Conservation (phyloP, 768 basidiomycete species). For the Rhodotorula babjevae region DNA sequence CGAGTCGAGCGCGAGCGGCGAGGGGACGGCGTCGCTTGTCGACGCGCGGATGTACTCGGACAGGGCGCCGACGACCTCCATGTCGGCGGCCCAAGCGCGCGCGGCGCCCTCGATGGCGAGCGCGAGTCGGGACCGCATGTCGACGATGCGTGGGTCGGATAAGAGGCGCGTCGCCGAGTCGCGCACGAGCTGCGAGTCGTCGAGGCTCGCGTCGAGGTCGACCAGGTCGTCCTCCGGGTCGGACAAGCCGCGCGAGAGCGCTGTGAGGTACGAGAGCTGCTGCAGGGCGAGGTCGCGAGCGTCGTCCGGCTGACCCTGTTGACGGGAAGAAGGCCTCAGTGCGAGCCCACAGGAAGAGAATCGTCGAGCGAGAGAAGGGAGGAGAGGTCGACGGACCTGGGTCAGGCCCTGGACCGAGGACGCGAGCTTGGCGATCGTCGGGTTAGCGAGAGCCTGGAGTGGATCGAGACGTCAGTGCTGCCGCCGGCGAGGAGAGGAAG, state of each 20-base stretch:
- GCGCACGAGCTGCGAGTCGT: conserved; percentile 39
- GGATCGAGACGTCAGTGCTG: background rate
- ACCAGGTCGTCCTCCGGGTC: conserved; percentile 50
- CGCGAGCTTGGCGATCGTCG: conserved; percentile 43
- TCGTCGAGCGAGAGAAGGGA: no score
- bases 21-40: conserved; percentile 46
- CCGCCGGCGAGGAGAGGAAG: conserved; percentile 9
- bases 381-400: background rate
- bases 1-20: conserved; percentile 49
- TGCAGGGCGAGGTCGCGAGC: conserved; percentile 44
- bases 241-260: conserved; percentile 49
- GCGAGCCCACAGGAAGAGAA: background rate
- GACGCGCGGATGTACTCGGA: conserved; percentile 47
- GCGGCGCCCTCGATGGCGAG: conserved; percentile 43
- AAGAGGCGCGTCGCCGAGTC: conserved; percentile 26
- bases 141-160: conserved; percentile 33
- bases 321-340: background rate
- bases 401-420: conserved; percentile 13
- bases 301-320: conserved; percentile 34
- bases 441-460: conserved; percentile 40
- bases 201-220: conserved; percentile 44
- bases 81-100: conserved; percentile 45
- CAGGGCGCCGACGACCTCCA: conserved; percentile 46
- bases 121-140: conserved; percentile 44
- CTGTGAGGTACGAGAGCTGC: conserved; percentile 48